Conservation (phyloP, 768 basidiomycete species). For the Gyrodon lividus region DNA sequence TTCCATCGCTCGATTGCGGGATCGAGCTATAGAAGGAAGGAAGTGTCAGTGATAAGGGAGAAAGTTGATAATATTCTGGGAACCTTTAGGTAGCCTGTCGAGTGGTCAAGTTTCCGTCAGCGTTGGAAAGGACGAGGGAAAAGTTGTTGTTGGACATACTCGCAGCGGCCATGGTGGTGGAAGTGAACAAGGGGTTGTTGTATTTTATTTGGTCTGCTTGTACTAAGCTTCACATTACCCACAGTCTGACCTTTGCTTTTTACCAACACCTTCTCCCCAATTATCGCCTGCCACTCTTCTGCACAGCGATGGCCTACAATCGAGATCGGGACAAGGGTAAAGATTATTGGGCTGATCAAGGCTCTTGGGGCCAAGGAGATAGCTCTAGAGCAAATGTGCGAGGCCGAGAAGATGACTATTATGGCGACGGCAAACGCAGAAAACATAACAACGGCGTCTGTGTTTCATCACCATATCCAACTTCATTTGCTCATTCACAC, state of each 20-base stretch:
- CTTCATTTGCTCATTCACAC: constrained; percentile 8
- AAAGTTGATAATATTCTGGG: background rate
- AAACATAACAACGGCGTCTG: constrained; percentile 78
- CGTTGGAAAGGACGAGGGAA: background rate
- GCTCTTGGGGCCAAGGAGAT: constrained; percentile 40
- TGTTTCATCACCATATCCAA: constrained; percentile 6
- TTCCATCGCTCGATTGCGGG: constrained; percentile 66
- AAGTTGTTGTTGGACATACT: constrained; percentile 37
- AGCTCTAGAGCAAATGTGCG: constrained; percentile 43
- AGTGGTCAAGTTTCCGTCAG: constrained; percentile 17
- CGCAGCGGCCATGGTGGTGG: constrained; percentile 62
- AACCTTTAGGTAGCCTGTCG: constrained; percentile 60
- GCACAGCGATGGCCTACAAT: constrained; percentile 61
- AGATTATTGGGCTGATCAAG: constrained; percentile 50
- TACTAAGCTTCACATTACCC: constrained; percentile 2
- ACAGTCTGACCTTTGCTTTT: constrained; percentile 14
- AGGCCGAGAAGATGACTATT: constrained; percentile 67
- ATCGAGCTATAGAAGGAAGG: constrained; percentile 35
- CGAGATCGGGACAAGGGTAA: constrained; percentile 89
- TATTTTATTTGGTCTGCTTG: constrained; percentile 28
- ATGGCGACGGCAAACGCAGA: constrained; percentile 71
- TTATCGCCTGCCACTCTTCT: no score
- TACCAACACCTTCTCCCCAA: no score
- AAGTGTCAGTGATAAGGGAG: background rate
- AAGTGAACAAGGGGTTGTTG: constrained; percentile 28